Evolutionary conservation across 1,284 basidiomycete genomes (phyloP).

Genomic region (Waitea zeae): DNA sequence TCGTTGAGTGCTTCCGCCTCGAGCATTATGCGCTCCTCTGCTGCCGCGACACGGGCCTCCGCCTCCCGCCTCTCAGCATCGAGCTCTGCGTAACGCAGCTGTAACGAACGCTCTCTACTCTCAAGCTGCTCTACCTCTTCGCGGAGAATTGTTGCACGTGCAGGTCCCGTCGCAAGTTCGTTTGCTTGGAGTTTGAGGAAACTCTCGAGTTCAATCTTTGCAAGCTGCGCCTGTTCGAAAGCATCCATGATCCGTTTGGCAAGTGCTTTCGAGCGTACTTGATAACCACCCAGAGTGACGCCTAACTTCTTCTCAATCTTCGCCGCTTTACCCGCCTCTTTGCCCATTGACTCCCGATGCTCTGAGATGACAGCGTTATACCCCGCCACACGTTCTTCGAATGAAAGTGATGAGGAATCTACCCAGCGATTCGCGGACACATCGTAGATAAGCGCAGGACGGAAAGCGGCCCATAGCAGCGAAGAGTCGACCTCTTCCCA

Average conservation of each 20-base stretch:
- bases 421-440: slow-evolving; percentile 47
- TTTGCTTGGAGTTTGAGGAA: slow-evolving; percentile 57
- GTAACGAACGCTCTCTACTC: slow-evolving; percentile 57
- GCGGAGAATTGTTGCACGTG: slow-evolving; percentile 54
- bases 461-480: slow-evolving; percentile 51
- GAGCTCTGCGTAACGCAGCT: slow-evolving; percentile 72
- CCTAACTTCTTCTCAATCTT: slow-evolving; percentile 90
- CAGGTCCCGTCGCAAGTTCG: slow-evolving; percentile 62
- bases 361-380: slow-evolving; percentile 45
- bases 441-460: slow-evolving; percentile 47
- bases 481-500: slow-evolving; percentile 40
- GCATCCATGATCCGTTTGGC: slow-evolving; percentile 47
- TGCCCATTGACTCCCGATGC: slow-evolving; percentile 61
- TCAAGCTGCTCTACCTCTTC: slow-evolving; percentile 77
- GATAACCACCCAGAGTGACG: slow-evolving; percentile 83
- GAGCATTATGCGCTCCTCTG: slow-evolving; percentile 64
- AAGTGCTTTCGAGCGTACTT: slow-evolving; percentile 58
- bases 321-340: slow-evolving; percentile 62
- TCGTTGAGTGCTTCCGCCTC: slow-evolving; percentile 76
- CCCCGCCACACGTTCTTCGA: slow-evolving; percentile 45
- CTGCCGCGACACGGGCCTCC: slow-evolving; percentile 34
- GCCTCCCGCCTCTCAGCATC: slow-evolving; percentile 54
- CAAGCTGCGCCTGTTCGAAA: slow-evolving; percentile 53
- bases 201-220: slow-evolving; percentile 58
- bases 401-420: slow-evolving; percentile 36